Evolutionary conservation across 345 rosid species (phyloP), one percentile per base, ranked within the genome.

Genomic region (Eucalyptus cloeziana): DNA sequence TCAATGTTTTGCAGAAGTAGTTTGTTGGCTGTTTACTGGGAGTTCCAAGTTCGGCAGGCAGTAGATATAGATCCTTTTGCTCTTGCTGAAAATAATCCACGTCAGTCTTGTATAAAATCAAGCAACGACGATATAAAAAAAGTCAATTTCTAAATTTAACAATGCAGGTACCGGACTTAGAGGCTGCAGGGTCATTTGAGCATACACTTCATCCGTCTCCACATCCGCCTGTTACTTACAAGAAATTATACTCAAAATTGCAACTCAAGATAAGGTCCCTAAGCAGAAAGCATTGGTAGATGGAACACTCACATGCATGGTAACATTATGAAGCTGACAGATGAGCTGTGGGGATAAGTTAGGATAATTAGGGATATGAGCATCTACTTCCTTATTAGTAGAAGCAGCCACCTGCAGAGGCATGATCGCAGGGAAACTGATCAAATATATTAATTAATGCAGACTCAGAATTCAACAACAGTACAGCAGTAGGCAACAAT

Each of bases 151-250:
- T 10, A 76, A 40, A 76, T 76, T 37, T 37, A 40, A 76, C 47
- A 22, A 76, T 10, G 85, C 31, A 81, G 16, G 85, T 92, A 93
- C 94, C 90, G 91, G 93, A 92, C 93, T 93, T 87, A 93, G 90
- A 67, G 97, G 97, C 90, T 95, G 97, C 87, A 95, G 93, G 81
- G 96, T 93, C 97, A 95, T 95, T 91, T 95, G 97, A 27, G 97
- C 97, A 90, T 95, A 95, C 45, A 95, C 97, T 93, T 95, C 97
- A 90, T 95, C 97, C 4, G 96, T 95, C 92, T 95, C 97, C 69
- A 93, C 93, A 92, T 95, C 97, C 43, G 97, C 97, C 97, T 95
- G 90, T 87, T 89, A 40, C 86, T 86, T 87, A 56, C 90, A 31
- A 87, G 89, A 85, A 80, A 79, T 49, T 19, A 52, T 10, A 30